Evolutionary conservation across 1,284 basidiomycete species (phyloP).

Genomic region (Papiliotrema laurentii): DNA sequence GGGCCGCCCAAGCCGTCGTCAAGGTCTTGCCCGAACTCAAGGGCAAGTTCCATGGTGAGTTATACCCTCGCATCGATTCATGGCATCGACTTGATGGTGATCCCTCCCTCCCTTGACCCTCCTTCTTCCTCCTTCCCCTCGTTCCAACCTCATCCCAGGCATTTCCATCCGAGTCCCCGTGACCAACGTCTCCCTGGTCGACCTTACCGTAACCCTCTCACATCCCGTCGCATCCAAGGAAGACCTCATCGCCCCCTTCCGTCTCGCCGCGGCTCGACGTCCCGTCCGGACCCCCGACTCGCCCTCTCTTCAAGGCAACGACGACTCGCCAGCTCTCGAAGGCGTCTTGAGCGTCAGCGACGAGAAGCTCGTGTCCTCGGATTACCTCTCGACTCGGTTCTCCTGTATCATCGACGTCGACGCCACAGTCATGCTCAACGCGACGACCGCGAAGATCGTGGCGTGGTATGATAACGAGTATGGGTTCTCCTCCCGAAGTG

Average conservation of each 20-base stretch:
- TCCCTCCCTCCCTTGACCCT: neutral
- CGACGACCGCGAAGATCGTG: constrained; percentile 44
- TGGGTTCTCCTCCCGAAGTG: constrained; percentile 33
- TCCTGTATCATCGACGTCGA: constrained; percentile 44
- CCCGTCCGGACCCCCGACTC: constrained; percentile 4
- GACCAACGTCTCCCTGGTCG: constrained; percentile 49
- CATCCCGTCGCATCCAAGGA: constrained; percentile 39
- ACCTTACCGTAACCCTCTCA: constrained; percentile 46
- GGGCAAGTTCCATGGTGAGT: constrained; percentile 47
- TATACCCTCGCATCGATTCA: too few species aligned
- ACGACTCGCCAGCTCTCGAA: constrained; percentile 10
- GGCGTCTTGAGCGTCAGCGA: constrained; percentile 45
- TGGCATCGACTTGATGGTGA: neutral
- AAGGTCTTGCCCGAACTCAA: constrained; percentile 49
- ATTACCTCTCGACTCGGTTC: constrained; percentile 42
- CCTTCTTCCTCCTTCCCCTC: neutral
- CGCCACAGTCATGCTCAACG: constrained; percentile 42
- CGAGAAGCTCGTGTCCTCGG: constrained; percentile 48
- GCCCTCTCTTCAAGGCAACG: constrained; percentile 1
- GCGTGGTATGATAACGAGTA: constrained; percentile 49
- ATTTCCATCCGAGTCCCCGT: constrained; percentile 49
- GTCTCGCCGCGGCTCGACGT: constrained; percentile 27
- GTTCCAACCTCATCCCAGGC: constrained; percentile 16
- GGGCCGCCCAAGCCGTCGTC: constrained; percentile 47
- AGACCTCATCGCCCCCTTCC: constrained; percentile 43